phyloP scores from a whole-genome alignment of 306 rosid species.

The Quercus wislizeni region DNA sequence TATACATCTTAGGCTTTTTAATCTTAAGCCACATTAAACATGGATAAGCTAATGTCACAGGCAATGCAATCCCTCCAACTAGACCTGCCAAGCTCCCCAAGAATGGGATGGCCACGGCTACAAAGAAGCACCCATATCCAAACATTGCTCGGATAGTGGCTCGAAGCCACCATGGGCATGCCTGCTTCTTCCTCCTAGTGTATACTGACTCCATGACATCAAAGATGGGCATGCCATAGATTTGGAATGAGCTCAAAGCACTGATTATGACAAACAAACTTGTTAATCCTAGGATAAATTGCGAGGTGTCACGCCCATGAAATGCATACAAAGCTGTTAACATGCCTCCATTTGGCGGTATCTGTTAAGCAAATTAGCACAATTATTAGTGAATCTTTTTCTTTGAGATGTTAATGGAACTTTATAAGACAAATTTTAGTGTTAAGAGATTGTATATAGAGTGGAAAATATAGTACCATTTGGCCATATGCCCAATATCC shows the following conservation, averaged over 20 bases:
- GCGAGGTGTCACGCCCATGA: conserved; percentile 33
- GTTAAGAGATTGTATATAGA: too few relatives aligned
- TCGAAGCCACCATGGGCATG: conserved; percentile 56
- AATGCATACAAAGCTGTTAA: conserved; percentile 31
- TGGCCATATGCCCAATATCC: conserved; percentile 61
- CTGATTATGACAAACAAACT: conserved; percentile 42
- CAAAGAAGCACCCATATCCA: conserved; percentile 37
- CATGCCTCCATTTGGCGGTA: conserved; percentile 49
- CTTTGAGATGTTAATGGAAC: background rate
- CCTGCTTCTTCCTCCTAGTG: conserved; percentile 39
- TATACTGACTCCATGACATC: conserved; percentile 47
- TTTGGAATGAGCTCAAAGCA: conserved; percentile 47
- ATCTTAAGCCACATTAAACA: conserved; percentile 61
- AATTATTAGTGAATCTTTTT: too few relatives aligned
- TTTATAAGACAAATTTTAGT: background rate
- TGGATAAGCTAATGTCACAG: conserved; percentile 52
- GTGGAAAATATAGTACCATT: conserved; percentile 6
- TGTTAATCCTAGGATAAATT: conserved; percentile 32
- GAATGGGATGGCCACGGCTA: conserved; percentile 45
- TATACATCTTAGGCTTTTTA: conserved; percentile 38
- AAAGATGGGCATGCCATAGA: conserved; percentile 56
- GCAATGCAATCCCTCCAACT: conserved; percentile 51
- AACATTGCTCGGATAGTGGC: conserved; percentile 23
- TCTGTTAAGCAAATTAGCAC: conserved; percentile 16
- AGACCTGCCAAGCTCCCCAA: conserved; percentile 45